Conservation (phyloP, 345 rosid genomes). For the Euphorbia lathyris region DNA sequence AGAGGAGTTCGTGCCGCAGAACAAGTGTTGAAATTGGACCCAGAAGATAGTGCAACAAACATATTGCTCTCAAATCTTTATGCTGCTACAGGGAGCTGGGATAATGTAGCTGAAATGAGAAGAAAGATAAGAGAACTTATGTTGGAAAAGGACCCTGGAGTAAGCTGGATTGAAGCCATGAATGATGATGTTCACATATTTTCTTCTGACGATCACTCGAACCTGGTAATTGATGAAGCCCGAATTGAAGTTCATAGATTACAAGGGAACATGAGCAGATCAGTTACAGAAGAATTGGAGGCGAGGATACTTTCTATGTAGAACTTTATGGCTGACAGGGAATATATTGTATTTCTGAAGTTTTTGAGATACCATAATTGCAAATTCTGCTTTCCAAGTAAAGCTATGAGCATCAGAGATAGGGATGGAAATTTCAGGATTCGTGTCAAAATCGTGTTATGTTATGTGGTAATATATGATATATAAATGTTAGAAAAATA, state of each 20-base stretch:
- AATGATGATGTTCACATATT: constrained; percentile 44
- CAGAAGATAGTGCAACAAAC: constrained; percentile 58
- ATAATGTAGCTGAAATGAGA: constrained; percentile 55
- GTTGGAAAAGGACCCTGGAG: constrained; percentile 62
- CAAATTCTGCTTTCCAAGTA: not conserved
- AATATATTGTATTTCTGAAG: not conserved
- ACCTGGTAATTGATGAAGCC: constrained; percentile 34
- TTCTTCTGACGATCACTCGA: constrained; percentile 60
- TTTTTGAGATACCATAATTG: not conserved
- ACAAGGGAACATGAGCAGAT: constrained; percentile 44
- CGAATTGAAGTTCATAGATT: constrained; percentile 44
- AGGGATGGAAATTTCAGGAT: too few species aligned
- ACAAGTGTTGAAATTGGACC: constrained; percentile 47
- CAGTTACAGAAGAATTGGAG: constrained; percentile 22
- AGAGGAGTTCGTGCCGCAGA: constrained; percentile 63
- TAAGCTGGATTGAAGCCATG: constrained; percentile 77
- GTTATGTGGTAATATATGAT: too few species aligned
- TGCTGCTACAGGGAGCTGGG: constrained; percentile 70
- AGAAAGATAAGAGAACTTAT: constrained; percentile 54
- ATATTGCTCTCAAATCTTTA: constrained; percentile 68
- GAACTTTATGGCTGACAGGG: not conserved
- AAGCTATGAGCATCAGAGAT: not conserved
- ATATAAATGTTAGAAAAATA: too few species aligned
- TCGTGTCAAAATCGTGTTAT: too few species aligned
- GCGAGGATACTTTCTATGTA: constrained; percentile 7